Base-by-base conservation (phyloP, 257 asterid genomes). In the Fraxinus quadrangulata region DNA sequence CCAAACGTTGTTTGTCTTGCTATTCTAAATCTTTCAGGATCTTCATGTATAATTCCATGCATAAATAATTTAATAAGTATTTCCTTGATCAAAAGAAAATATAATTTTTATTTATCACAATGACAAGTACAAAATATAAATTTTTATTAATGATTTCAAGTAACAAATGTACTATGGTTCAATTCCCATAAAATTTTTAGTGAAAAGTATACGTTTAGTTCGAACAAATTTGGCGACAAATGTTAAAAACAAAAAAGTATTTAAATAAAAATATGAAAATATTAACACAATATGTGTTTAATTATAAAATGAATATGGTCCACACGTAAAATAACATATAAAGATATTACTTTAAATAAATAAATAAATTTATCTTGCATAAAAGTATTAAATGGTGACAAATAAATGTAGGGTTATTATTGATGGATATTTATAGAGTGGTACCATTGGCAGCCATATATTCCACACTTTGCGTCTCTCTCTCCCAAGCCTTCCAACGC, bases 401-500 rank as follows among this genome's bases (percentile, higher is more conserved):
- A 13, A 36, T 51, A 21, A 61, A 75, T 33, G 14, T 37, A 37
- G 42, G 11, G 42, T 37, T 36, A 1, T 36, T 37, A 37, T 37
- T 37, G 42, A 37, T 37, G 42, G 42, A 37, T 37, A 8, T 37
- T 37, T 28, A 23, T 59, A 36, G 75, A 19, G 30, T 3, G 61
- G 30, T 84, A 93, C 97, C 97, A 51, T 91, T 91, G 79, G 88
- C 92, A 42, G 86, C 91, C 88, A 85, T 83, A 54, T 91, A 91
- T 67, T 91, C 97, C 16, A 84, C 78, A 1, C 92, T 88, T 74
- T 86, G 91, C 11, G 96, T 91, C 79, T 90, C 97, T 75, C 82
- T 83, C 79, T 93, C 97, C 97, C 97, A 93, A n/a, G 42, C 65
- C 83, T 91, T 86, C 97, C 97, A 93, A 23, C 81, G 89, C 77